These are phyloP conservation scores for Aspergillus pseudotamarii DNA, from an alignment of 2,329 filamentous ascomycete species.

Conservation along the genomic window DNA sequence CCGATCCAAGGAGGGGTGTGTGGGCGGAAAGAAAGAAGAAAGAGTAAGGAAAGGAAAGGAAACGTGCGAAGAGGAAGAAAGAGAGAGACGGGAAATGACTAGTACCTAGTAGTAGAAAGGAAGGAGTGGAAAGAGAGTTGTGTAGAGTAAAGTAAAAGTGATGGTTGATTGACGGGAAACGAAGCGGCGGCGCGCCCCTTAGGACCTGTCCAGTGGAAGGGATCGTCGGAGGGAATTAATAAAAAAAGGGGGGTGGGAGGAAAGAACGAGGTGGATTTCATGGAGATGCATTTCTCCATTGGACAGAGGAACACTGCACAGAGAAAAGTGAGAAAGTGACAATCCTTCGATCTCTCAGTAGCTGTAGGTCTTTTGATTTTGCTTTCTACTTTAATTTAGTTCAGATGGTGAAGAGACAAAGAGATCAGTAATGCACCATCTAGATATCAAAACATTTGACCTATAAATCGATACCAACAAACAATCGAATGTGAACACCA, in stretches of 20 bases:
- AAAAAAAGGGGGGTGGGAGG: not conserved
- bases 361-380: not conserved
- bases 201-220: not conserved
- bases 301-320: not conserved
- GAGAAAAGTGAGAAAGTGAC: not conserved
- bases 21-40: conserved; percentile 11
- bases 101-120: not conserved
- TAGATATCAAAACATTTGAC: too few species aligned
- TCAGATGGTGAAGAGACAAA: too few species aligned
- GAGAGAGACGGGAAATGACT: conserved; percentile 14
- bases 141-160: not conserved
- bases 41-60: conserved; percentile 6
- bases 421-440: too few species aligned
- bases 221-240: conserved; percentile 10
- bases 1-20: conserved; percentile 1
- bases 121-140: conserved; percentile 1
- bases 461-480: not conserved
- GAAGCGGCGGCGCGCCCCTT: conserved; percentile 3
- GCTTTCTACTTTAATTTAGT: too few species aligned
- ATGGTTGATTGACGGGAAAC: not conserved
- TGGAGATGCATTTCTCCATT: not conserved
- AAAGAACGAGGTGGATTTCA: conserved; percentile 6
- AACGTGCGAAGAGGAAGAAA: conserved; percentile 17
- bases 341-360: not conserved
- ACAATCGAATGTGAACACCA: not conserved